A percentile compares a stretch with the other conserved stretches of the same genome.
Evolutionary conservation across 140 eudicot genomes (phyloP).

Genomic region (Oenanthe javanica): DNA sequence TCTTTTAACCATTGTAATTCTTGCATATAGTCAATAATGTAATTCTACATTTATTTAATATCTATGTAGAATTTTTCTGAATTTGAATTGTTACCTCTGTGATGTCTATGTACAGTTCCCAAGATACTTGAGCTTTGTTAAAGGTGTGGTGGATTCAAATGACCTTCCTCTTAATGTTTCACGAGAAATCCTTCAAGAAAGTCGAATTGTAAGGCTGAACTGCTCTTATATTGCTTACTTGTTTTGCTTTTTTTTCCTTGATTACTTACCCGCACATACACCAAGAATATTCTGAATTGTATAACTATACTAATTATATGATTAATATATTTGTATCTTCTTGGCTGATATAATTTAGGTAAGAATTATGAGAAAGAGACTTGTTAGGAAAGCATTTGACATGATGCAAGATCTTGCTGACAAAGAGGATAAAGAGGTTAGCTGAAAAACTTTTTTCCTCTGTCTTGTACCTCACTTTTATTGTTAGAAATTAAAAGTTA

Average conservation of each 20-base stretch:
- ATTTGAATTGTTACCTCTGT: background rate
- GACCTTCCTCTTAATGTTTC: conserved; percentile 97
- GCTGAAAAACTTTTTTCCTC: background rate
- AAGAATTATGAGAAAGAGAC: conserved; percentile 89
- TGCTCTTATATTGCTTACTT: background rate
- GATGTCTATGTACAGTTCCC: conserved; percentile 61
- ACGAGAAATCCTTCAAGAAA: conserved; percentile 95
- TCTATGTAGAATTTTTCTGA: background rate
- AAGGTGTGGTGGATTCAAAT: conserved; percentile 96
- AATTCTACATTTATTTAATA: background rate
- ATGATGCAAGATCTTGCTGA: conserved; percentile 93
- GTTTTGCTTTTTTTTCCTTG: conserved; percentile 1
- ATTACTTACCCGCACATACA: background rate
- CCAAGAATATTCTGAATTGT: background rate
- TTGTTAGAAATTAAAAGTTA: background rate
- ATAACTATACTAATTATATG: background rate
- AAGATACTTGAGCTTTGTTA: conserved; percentile 90
- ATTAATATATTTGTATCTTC: background rate
- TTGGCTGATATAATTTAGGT: conserved; percentile 40
- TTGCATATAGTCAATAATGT: background rate
- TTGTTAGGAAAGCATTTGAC: conserved; percentile 95
- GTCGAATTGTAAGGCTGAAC: conserved; percentile 69
- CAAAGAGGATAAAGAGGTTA: conserved; percentile 81
- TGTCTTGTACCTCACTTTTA: background rate
- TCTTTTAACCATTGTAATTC: background rate